phyloP scores from a whole-genome alignment of 345 rosid genomes.

The Rhodomyrtus tomentosa region DNA sequence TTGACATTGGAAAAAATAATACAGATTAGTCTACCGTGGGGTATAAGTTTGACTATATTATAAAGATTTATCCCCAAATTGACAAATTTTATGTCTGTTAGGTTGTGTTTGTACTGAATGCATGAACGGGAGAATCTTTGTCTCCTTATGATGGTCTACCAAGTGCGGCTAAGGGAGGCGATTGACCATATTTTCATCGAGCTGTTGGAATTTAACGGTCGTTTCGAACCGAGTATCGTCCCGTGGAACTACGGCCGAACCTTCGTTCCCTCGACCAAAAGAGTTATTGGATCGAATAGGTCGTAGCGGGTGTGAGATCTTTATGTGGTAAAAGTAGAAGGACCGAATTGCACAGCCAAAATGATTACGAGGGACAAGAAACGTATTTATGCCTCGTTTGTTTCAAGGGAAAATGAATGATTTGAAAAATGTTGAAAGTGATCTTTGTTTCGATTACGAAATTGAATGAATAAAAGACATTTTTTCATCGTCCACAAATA shows the following conservation, averaged over 20 bases:
- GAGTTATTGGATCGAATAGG: neutral
- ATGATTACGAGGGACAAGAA: neutral
- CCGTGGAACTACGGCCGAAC: neutral
- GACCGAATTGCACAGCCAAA: neutral
- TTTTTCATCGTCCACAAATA: too few relatives aligned
- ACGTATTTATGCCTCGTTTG: neutral
- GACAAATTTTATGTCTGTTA: neutral
- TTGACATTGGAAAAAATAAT: neutral
- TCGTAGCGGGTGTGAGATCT: neutral
- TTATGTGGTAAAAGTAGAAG: neutral
- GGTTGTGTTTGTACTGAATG: neutral
- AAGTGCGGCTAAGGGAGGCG: neutral
- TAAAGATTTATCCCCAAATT: neutral
- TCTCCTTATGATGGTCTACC: neutral
- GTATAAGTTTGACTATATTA: neutral
- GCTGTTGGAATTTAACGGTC: neutral
- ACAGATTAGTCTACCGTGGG: neutral
- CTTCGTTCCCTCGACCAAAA: neutral
- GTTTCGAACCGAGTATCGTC: neutral
- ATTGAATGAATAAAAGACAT: too few relatives aligned
- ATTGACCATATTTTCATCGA: neutral
- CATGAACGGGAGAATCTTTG: neutral
- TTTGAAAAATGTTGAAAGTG: too few relatives aligned
- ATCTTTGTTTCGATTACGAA: too few relatives aligned
- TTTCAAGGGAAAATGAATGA: too few relatives aligned